Percentiles rank a stretch among this genome's conserved stretches.
Conservation (phyloP, 345 rosid species). For the Streptanthus diversifolius region DNA sequence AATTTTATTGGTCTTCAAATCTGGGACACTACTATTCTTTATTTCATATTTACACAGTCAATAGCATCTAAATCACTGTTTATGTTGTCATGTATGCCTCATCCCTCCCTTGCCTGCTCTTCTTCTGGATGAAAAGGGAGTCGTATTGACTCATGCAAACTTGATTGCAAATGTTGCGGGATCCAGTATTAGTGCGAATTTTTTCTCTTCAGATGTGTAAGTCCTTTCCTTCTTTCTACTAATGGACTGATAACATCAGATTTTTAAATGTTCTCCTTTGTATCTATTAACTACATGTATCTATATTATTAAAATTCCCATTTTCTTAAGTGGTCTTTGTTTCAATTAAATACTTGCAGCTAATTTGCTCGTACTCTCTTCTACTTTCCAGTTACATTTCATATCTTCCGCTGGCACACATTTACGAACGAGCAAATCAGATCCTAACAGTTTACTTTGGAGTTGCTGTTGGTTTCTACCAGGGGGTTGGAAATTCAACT, state of each 20-base stretch:
- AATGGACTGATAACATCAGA: background rate
- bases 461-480: constrained; percentile 93
- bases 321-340: background rate
- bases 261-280: background rate
- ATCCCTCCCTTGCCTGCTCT: constrained; percentile 15
- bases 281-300: background rate
- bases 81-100: constrained; percentile 15
- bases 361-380: constrained; percentile 18
- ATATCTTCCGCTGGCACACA: constrained; percentile 96
- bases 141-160: constrained; percentile 76
- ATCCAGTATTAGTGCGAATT: constrained; percentile 37
- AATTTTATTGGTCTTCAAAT: constrained; percentile 3
- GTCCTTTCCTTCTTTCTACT: constrained; percentile 31
- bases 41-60: background rate
- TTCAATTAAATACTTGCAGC: constrained; percentile 14
- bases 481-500: constrained; percentile 66
- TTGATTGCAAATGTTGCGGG: constrained; percentile 90
- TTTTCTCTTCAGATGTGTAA: constrained; percentile 83
- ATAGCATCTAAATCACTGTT: constrained; percentile 23
- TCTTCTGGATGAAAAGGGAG: constrained; percentile 59
- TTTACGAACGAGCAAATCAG: constrained; percentile 83
- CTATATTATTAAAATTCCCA: background rate
- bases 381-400: constrained; percentile 69
- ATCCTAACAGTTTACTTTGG: constrained; percentile 57
- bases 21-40: background rate